A percentile compares a stretch with the other conserved stretches of the same genome.
Conservation (phyloP, 2,329 filamentous ascomycete species). For the Trichoderma simmonsii region DNA sequence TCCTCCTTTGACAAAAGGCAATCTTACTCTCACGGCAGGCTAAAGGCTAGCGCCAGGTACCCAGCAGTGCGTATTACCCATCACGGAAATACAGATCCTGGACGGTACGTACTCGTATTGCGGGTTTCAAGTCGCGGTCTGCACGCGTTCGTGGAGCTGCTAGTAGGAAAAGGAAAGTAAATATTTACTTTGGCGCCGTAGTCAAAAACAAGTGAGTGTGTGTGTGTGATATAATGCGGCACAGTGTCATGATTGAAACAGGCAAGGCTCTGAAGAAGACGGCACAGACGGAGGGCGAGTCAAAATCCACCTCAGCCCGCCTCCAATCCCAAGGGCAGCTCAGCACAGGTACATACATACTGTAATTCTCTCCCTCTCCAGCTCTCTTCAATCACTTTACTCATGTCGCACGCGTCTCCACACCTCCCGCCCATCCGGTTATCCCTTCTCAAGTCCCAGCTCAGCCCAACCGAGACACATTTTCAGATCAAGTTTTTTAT, state of each 20-base stretch:
- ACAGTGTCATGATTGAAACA: background rate
- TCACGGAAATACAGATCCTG: background rate
- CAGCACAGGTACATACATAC: background rate
- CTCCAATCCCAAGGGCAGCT: background rate
- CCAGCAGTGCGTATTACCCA: background rate
- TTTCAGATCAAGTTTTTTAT: background rate
- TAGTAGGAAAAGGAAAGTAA: background rate
- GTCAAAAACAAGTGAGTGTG: background rate
- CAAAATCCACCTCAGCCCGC: background rate
- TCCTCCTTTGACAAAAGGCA: conserved; percentile 7
- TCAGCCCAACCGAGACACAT: conserved; percentile 2
- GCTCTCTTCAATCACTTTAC: background rate
- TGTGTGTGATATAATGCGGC: background rate
- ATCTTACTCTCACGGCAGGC: conserved; percentile 12
- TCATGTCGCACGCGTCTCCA: background rate
- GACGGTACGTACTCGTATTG: conserved; percentile 8
- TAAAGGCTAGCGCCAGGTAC: conserved; percentile 1
- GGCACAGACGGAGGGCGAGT: background rate
- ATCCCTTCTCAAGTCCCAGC: background rate
- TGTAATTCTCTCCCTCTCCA: background rate
- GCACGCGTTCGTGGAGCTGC: background rate
- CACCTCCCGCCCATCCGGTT: conserved; percentile 5
- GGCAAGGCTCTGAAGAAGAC: background rate
- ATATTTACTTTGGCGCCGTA: background rate
- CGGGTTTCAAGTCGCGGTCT: conserved; percentile 1